phyloP scores from a whole-genome alignment of 352 stramenopile genomes.

The Elongisporangium anandrum region DNA sequence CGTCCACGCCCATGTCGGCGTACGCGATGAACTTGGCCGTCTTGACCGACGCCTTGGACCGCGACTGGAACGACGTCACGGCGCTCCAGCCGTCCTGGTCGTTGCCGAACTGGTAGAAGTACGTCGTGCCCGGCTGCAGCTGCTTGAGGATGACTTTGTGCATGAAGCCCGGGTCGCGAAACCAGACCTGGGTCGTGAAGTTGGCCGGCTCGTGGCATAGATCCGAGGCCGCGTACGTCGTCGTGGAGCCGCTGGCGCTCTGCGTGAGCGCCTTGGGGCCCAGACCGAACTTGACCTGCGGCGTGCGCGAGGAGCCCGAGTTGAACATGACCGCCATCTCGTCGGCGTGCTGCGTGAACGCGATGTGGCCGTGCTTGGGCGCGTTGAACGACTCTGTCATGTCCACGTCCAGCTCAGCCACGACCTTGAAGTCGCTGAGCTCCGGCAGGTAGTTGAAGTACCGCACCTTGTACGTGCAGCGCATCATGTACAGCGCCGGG shows the following conservation, averaged over 20 bases:
- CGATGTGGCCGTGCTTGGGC: slow-evolving; percentile 71
- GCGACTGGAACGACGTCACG: slow-evolving; percentile 56
- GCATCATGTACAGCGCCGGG: slow-evolving; percentile 70
- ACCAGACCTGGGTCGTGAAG: slow-evolving; percentile 52
- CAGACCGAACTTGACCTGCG: slow-evolving; percentile 41
- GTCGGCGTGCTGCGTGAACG: slow-evolving; percentile 40
- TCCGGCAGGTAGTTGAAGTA: slow-evolving; percentile 59
- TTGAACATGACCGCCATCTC: slow-evolving; percentile 83
- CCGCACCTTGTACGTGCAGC: slow-evolving; percentile 58
- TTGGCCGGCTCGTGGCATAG: slow-evolving; percentile 67
- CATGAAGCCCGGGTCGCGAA: slow-evolving; percentile 76
- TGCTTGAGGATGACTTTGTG: slow-evolving; percentile 66
- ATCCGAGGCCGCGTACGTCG: slow-evolving; percentile 62
- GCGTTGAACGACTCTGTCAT: slow-evolving; percentile 55
- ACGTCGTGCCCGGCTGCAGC: slow-evolving; percentile 31
- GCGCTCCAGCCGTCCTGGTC: slow-evolving; percentile 67
- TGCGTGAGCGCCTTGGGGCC: slow-evolving; percentile 19
- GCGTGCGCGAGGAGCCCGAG: slow-evolving; percentile 50
- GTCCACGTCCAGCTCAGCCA: slow-evolving; percentile 38
- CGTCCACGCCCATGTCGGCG: slow-evolving; percentile 73
- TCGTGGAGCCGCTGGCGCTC: slow-evolving; percentile 29
- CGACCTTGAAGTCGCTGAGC: slow-evolving; percentile 24
- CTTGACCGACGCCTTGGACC: slow-evolving; percentile 26
- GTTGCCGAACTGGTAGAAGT: slow-evolving; percentile 83
- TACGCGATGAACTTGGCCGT: slow-evolving; percentile 76